phyloP scores from a whole-genome alignment of 192 early-diverging fungal genomes.

The Gonapodya sp. region DNA sequence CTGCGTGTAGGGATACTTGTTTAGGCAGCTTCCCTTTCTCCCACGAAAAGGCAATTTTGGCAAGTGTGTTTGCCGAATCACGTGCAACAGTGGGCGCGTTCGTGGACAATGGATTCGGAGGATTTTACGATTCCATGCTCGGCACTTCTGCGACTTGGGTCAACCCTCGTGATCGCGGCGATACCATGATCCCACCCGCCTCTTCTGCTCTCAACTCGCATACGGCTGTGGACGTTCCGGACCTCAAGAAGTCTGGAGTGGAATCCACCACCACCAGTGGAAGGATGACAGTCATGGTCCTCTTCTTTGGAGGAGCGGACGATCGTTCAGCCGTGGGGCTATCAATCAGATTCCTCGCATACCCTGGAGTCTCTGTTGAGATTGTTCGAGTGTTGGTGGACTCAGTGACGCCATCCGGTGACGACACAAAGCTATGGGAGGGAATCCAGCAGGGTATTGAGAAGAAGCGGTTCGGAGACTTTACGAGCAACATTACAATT shows the following conservation, averaged over 20 bases:
- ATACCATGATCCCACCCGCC: conserved; percentile 5
- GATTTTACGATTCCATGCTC: conserved; percentile 2
- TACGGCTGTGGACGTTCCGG: background rate
- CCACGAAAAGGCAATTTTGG: too few relatives aligned
- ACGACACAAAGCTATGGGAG: background rate
- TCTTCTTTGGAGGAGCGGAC: conserved; percentile 65
- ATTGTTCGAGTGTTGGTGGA: background rate
- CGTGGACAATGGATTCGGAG: conserved; percentile 59
- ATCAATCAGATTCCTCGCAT: conserved; percentile 21
- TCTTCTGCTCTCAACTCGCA: background rate
- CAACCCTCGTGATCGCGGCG: conserved; percentile 10
- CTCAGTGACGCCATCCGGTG: background rate
- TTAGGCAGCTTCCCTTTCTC: too few relatives aligned
- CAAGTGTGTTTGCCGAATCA: conserved; percentile 31
- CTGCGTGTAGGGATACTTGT: background rate
- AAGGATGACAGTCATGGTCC: conserved; percentile 45
- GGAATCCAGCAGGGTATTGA: background rate
- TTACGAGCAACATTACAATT: background rate
- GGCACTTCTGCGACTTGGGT: background rate
- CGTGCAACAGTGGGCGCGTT: conserved; percentile 42
- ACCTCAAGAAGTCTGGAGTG: conserved; percentile 5
- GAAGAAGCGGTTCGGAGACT: background rate
- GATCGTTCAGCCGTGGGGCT: conserved; percentile 56
- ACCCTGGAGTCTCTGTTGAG: background rate
- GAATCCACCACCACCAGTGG: conserved; percentile 27